phyloP scores from a whole-genome alignment of 805 yeast species.

The Isabelozyma heimii region DNA sequence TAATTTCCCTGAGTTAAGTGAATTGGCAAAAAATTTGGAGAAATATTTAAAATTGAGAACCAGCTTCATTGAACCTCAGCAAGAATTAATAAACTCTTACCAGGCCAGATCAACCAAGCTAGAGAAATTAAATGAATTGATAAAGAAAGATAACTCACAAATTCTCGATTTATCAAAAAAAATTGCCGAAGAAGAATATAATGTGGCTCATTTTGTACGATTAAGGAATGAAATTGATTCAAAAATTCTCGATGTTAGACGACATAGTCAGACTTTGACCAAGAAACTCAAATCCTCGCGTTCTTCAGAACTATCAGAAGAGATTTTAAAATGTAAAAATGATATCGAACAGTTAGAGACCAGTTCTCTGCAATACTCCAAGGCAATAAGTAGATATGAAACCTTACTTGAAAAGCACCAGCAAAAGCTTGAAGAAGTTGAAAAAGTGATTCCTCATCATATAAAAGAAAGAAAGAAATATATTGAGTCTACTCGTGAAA shows the following conservation, averaged over 20 bases:
- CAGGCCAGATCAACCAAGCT: constrained; percentile 7
- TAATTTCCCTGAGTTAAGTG: constrained; percentile 76
- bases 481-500: constrained; percentile 8
- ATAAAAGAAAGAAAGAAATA: constrained; percentile 7
- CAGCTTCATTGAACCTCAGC: constrained; percentile 18
- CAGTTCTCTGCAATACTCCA: not conserved
- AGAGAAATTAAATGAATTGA: constrained; percentile 1
- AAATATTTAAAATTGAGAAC: constrained; percentile 53
- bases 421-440: constrained; percentile 3
- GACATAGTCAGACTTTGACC: not conserved
- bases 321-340: not conserved
- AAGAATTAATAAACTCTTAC: constrained; percentile 15
- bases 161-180: not conserved
- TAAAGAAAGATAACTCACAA: not conserved
- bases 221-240: not conserved
- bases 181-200: not conserved
- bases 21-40: constrained; percentile 57
- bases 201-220: not conserved
- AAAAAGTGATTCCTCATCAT: constrained; percentile 8
- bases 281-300: not conserved
- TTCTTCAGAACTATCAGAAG: not conserved
- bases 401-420: not conserved
- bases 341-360: not conserved
- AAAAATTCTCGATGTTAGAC: not conserved
- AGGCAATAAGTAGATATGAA: not conserved